Evolutionary conservation across 176 grass and related monocot genomes (phyloP).

Genomic region (Raddia distichophylla): DNA sequence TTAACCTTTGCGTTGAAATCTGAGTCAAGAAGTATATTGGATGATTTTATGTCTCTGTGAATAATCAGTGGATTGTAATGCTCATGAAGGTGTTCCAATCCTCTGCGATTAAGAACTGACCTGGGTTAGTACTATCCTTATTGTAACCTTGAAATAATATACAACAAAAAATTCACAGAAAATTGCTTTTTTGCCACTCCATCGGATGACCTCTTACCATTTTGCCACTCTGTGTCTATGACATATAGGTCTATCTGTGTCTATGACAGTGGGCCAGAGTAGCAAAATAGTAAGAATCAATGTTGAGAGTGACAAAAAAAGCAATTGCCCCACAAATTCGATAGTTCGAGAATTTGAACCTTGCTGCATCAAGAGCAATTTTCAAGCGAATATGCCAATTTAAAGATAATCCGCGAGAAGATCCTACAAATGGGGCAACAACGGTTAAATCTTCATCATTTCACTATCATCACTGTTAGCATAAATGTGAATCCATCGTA

Average conservation of each 20-base stretch:
- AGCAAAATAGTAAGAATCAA: too few species aligned
- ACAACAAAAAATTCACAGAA: neutral
- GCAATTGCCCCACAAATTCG: neutral
- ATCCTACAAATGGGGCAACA: slow-evolving; percentile 46
- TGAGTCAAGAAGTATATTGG: slow-evolving; percentile 79
- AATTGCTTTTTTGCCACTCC: too few species aligned
- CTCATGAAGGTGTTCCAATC: slow-evolving; percentile 83
- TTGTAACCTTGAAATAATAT: neutral
- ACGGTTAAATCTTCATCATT: slow-evolving; percentile 3
- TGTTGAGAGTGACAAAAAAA: too few species aligned
- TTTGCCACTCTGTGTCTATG: too few species aligned
- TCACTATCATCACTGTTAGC: slow-evolving; percentile 3
- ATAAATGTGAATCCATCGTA: neutral
- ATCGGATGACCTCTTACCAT: too few species aligned
- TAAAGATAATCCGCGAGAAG: slow-evolving; percentile 65
- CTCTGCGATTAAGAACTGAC: slow-evolving; percentile 42
- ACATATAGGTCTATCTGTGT: too few species aligned
- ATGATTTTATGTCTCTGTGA: slow-evolving; percentile 83
- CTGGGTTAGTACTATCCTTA: slow-evolving; percentile 19
- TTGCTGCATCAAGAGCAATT: slow-evolving; percentile 81
- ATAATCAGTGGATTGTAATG: slow-evolving; percentile 69
- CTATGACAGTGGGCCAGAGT: too few species aligned
- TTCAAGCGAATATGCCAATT: slow-evolving; percentile 75
- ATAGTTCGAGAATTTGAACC: slow-evolving; percentile 46
- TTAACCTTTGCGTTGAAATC: slow-evolving; percentile 71